Conservation (phyloP, 2,329 filamentous ascomycete genomes). For the Xylaria sp. region DNA sequence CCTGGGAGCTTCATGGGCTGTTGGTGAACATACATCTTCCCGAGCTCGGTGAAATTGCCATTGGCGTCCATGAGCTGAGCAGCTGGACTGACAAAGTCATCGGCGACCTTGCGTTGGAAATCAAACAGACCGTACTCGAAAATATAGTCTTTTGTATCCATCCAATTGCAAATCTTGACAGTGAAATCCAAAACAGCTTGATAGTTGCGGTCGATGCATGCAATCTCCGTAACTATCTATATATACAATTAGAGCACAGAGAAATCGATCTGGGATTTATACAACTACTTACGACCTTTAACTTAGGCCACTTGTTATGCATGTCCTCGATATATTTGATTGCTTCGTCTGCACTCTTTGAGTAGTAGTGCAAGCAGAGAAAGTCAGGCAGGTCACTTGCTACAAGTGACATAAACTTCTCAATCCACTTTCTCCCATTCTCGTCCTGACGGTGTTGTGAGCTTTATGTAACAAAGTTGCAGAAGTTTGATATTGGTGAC, state of each 20-base stretch:
- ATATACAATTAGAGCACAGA: constrained; percentile 11
- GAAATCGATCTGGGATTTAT: constrained; percentile 24
- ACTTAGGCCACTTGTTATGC: constrained; percentile 49
- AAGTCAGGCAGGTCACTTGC: constrained; percentile 52
- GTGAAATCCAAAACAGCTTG: constrained; percentile 54
- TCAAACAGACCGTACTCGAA: constrained; percentile 58
- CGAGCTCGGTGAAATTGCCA: constrained; percentile 52
- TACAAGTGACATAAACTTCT: constrained; percentile 53
- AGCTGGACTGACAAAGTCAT: constrained; percentile 57
- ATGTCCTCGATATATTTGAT: constrained; percentile 53
- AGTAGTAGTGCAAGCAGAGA: constrained; percentile 57
- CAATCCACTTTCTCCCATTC: constrained; percentile 50
- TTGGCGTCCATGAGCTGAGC: constrained; percentile 57
- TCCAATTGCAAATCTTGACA: constrained; percentile 54
- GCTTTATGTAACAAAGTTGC: neutral
- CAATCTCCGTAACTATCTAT: constrained; percentile 57
- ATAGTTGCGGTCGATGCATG: constrained; percentile 52
- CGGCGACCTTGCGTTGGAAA: constrained; percentile 54
- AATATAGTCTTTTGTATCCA: constrained; percentile 55
- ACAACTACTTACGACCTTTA: constrained; percentile 39
- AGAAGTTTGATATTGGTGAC: neutral
- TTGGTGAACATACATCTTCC: constrained; percentile 41
- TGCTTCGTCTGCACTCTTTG: constrained; percentile 49
- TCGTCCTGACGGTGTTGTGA: constrained; percentile 37
- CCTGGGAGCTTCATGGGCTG: constrained; percentile 42